phyloP scores from a whole-genome alignment of 176 grass and related monocot genomes.

The Oryza meridionalis region DNA sequence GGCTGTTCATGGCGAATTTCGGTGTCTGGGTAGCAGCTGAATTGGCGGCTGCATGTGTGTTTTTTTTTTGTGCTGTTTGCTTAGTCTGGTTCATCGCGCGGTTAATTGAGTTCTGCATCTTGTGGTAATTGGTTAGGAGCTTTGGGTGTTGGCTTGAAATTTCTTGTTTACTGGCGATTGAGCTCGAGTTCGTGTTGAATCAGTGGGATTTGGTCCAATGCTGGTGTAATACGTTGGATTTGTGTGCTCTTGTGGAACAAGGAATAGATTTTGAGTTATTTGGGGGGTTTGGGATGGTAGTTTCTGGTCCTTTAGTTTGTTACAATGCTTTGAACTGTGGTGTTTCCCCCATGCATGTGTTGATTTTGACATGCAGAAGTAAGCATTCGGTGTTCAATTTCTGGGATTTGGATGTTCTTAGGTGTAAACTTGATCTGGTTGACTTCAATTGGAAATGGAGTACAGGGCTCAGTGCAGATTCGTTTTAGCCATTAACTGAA shows the following conservation, averaged over 20 bases:
- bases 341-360: not conserved
- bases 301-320: constrained; percentile 1
- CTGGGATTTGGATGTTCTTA: not conserved
- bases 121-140: not conserved
- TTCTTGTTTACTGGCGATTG: not conserved
- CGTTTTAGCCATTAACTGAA: constrained; percentile 31
- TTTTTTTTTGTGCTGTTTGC: not conserved
- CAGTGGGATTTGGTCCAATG: constrained; percentile 10
- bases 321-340: not conserved
- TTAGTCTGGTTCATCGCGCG: not conserved
- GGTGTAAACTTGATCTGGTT: constrained; percentile 17
- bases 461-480: constrained; percentile 8
- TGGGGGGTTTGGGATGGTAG: not conserved
- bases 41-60: not conserved
- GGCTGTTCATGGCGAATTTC: not conserved
- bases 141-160: constrained; percentile 10
- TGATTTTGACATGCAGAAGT: not conserved
- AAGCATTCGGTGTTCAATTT: not conserved
- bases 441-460: not conserved
- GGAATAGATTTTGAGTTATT: not conserved
- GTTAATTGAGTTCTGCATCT: not conserved
- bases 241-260: not conserved
- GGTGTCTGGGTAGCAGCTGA: not conserved
- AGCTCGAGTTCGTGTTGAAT: not conserved
- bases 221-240: not conserved